phyloP scores from a whole-genome alignment of 78 protist species.

The Paratrimastix pyriformis region DNA sequence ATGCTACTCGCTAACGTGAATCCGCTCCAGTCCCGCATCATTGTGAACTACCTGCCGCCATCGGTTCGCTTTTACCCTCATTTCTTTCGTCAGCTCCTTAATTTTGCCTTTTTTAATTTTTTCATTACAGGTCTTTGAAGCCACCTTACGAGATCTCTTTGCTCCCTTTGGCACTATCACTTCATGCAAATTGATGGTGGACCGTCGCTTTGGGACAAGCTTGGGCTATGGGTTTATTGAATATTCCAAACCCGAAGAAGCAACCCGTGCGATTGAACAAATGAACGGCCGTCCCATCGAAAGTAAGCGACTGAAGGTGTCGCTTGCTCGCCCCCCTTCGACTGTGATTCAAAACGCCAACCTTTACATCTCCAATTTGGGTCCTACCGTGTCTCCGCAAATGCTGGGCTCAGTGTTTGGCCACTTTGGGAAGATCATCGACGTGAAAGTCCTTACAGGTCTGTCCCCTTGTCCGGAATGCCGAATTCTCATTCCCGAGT shows the following conservation, averaged over 20 bases:
- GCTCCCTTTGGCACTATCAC: no score
- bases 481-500: no score
- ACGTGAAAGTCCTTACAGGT: no score
- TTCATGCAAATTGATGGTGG: not conserved
- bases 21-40: conserved; percentile 5
- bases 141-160: no score
- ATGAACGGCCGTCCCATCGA: not conserved
- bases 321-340: not conserved
- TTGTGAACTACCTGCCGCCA: conserved; percentile 6
- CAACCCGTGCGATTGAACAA: not conserved
- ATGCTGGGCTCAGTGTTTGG: no score
- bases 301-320: not conserved
- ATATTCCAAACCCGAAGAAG: conserved; percentile 2
- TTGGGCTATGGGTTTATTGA: conserved; percentile 7
- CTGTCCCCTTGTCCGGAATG: no score
- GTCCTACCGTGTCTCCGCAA: no score
- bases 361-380: not conserved
- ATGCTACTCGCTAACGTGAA: no score
- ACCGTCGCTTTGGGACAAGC: not conserved
- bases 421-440: no score
- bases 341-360: not conserved
- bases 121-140: not conserved
- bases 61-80: not conserved
- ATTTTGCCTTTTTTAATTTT: not conserved
- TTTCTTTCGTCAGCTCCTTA: not conserved